phyloP scores from a whole-genome alignment of 306 rosid species.

The Gastrolobium villosum region DNA sequence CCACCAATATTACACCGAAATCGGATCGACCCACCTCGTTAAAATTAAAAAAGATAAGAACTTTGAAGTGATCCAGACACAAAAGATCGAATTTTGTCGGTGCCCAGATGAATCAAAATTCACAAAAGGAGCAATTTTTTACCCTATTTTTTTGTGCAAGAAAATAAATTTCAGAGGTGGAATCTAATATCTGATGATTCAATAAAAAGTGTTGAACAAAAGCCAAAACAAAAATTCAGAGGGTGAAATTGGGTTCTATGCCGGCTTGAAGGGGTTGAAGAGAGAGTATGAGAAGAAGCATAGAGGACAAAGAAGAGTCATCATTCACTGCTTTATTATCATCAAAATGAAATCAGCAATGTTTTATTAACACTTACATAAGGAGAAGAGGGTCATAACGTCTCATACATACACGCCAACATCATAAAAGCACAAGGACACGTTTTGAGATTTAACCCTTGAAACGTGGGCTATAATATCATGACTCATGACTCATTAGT shows the following conservation, averaged over 20 bases:
- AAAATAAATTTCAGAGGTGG: neutral
- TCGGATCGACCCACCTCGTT: conserved; percentile 61
- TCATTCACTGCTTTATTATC: conserved; percentile 48
- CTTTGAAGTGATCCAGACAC: conserved; percentile 41
- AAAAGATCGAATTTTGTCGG: conserved; percentile 57
- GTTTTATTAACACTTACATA: neutral
- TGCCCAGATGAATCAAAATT: conserved; percentile 49
- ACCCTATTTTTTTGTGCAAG: neutral
- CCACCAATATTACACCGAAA: conserved; percentile 45
- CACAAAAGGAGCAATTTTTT: neutral
- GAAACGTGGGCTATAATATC: conserved; percentile 47
- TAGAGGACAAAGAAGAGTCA: conserved; percentile 59
- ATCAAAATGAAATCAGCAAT: conserved; percentile 27
- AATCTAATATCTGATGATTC: conserved; percentile 50
- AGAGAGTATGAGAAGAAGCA: conserved; percentile 50
- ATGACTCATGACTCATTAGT: neutral
- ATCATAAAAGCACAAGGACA: conserved; percentile 30
- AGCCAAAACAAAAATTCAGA: neutral
- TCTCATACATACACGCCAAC: conserved; percentile 41
- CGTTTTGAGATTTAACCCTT: conserved; percentile 33
- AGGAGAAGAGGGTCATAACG: neutral
- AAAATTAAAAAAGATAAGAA: conserved; percentile 31
- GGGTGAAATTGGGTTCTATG: conserved; percentile 44
- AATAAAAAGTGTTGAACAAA: conserved; percentile 28
- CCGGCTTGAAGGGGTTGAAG: conserved; percentile 49